Conservation (phyloP, 768 basidiomycete genomes). For the Sistotremastrum suecicum region DNA sequence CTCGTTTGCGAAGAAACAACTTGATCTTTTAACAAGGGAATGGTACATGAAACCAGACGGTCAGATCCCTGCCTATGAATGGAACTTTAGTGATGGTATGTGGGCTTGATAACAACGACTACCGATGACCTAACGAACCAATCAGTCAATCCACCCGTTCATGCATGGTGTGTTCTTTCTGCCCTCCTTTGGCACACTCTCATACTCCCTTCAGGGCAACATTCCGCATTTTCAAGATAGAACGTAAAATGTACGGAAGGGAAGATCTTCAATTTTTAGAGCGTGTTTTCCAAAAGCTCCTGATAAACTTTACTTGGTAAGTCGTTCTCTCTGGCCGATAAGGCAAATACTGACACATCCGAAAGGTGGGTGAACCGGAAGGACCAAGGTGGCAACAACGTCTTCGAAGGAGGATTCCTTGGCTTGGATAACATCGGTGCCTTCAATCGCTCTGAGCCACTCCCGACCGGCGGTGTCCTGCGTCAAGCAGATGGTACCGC, state of each 20-base stretch:
- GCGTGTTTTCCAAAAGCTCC: conserved; percentile 93
- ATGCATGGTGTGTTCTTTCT: conserved; percentile 60
- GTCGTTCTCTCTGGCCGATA: conserved; percentile 6
- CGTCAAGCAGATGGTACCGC: conserved; percentile 98
- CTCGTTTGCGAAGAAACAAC: conserved; percentile 91
- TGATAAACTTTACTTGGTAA: conserved; percentile 94
- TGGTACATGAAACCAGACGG: conserved; percentile 99
- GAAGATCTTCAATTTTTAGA: conserved; percentile 91
- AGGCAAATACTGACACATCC: not conserved
- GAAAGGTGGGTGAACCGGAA: conserved; percentile 96
- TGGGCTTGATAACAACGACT: no score
- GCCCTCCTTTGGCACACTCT: not conserved
- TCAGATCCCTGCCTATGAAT: conserved; percentile 97
- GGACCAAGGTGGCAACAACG: conserved; percentile 86
- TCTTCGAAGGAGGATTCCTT: conserved; percentile 97
- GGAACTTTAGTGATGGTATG: conserved; percentile 78
- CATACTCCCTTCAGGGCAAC: conserved; percentile 53
- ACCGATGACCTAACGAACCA: no score
- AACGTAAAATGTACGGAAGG: conserved; percentile 83
- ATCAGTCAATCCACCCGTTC: conserved; percentile 89
- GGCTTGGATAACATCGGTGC: conserved; percentile 96
- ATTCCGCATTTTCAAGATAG: conserved; percentile 98
- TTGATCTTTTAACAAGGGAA: conserved; percentile 90
- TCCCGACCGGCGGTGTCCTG: conserved; percentile 86
- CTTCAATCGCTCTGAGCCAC: conserved; percentile 93